These are phyloP conservation scores for Karstenula rhodostoma DNA, from an alignment of 2,329 filamentous ascomycete species.

Conservation along the genomic window DNA sequence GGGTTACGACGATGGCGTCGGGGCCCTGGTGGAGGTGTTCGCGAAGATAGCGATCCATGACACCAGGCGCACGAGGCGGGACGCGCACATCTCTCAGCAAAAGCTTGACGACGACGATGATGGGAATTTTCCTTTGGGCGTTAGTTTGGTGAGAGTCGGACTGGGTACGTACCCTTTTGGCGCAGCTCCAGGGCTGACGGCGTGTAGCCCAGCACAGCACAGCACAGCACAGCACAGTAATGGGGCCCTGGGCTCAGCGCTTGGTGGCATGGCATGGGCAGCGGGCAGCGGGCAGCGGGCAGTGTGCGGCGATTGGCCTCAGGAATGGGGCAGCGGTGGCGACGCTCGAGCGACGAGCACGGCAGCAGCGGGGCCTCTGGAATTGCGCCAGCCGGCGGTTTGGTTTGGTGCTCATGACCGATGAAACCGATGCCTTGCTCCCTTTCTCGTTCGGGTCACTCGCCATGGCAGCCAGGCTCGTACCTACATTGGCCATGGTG, in stretches of 20 bases:
- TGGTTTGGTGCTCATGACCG: constrained; percentile 35
- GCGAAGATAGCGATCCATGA: not conserved
- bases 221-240: constrained; percentile 7
- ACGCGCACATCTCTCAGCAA: constrained; percentile 14
- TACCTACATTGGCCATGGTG: constrained; percentile 44
- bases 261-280: not conserved
- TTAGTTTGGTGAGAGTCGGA: constrained; percentile 3
- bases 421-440: constrained; percentile 37
- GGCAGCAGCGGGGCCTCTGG: constrained; percentile 7
- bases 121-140: not conserved
- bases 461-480: constrained; percentile 34
- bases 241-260: constrained; percentile 28
- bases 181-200: constrained; percentile 43
- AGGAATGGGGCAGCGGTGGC: constrained; percentile 18
- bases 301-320: constrained; percentile 15
- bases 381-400: constrained; percentile 1
- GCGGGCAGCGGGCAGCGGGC: not conserved
- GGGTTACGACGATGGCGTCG: constrained; percentile 13
- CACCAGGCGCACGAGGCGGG: constrained; percentile 23
- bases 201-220: constrained; percentile 13
- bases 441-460: constrained; percentile 24
- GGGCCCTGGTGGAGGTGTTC: constrained; percentile 1
- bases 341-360: not conserved
- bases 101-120: constrained; percentile 3
- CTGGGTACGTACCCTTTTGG: constrained; percentile 18